A percentile compares a stretch with the other conserved stretches of the same genome.
phyloP scores from a whole-genome alignment of 768 basidiomycete species.

The Boletus tylopilopsis region DNA sequence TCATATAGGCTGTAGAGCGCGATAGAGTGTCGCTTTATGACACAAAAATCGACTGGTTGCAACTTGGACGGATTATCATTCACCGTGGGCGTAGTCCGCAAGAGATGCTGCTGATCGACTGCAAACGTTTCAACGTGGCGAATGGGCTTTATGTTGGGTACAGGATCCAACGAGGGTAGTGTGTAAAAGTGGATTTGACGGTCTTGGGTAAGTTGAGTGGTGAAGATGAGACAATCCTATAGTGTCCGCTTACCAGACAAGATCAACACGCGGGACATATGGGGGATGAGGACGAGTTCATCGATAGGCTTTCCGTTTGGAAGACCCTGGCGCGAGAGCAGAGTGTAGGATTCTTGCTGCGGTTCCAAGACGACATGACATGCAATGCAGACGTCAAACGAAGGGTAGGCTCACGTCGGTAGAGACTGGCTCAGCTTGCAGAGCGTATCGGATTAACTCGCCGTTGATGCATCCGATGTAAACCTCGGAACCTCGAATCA shows the following conservation, averaged over 20 bases:
- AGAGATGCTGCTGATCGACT: slow-evolving; percentile 73
- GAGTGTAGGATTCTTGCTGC: slow-evolving; percentile 57
- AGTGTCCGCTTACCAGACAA: slow-evolving; percentile 56
- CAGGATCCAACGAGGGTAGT: slow-evolving; percentile 74
- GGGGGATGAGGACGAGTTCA: slow-evolving; percentile 75
- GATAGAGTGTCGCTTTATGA: slow-evolving; percentile 65
- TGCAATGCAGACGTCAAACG: background rate
- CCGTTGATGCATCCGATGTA: slow-evolving; percentile 87
- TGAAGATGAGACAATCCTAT: background rate
- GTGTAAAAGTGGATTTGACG: slow-evolving; percentile 74
- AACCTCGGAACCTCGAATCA: slow-evolving; percentile 69
- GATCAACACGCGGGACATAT: slow-evolving; percentile 69
- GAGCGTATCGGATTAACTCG: slow-evolving; percentile 73
- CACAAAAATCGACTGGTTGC: slow-evolving; percentile 65
- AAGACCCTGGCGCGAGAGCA: slow-evolving; percentile 66
- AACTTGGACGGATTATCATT: slow-evolving; percentile 36
- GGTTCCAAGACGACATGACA: slow-evolving; percentile 3
- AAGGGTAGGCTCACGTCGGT: slow-evolving; percentile 37
- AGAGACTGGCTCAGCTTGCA: slow-evolving; percentile 52
- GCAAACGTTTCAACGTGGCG: slow-evolving; percentile 78
- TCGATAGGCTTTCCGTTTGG: slow-evolving; percentile 71
- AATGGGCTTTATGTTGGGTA: slow-evolving; percentile 68
- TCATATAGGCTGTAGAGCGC: slow-evolving; percentile 58
- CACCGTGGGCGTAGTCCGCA: slow-evolving; percentile 41
- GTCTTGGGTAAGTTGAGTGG: slow-evolving; percentile 32